phyloP scores from a whole-genome alignment of 1,284 basidiomycete species.

The Trametes sp. region DNA sequence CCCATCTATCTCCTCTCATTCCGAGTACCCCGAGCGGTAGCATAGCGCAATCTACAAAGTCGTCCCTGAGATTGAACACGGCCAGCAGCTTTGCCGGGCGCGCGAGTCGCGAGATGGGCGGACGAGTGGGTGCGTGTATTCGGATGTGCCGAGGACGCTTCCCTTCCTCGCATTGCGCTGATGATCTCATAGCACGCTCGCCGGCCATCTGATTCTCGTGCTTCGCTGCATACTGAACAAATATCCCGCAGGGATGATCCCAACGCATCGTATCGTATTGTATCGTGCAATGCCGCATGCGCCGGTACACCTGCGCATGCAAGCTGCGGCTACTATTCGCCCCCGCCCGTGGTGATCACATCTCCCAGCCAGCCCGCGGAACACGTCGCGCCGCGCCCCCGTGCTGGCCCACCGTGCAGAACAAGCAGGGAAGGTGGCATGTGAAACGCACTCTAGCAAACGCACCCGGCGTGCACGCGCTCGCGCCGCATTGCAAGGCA shows the following conservation, averaged over 20 bases:
- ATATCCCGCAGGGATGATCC: no score
- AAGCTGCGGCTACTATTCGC: background rate
- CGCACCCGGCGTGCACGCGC: background rate
- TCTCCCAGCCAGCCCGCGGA: background rate
- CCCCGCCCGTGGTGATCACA: conserved; percentile 10
- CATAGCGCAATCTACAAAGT: no score
- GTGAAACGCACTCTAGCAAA: background rate
- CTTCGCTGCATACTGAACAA: conserved; percentile 1
- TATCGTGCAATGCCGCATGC: no score
- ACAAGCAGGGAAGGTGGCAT: background rate
- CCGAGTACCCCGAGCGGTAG: no score
- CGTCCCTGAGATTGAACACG: no score
- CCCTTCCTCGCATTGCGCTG: background rate
- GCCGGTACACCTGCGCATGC: no score
- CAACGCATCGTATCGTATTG: background rate
- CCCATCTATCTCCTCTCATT: no score
- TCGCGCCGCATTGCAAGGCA: background rate
- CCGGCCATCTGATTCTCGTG: background rate
- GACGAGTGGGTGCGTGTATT: background rate
- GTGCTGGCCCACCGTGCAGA: no score
- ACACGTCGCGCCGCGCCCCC: background rate
- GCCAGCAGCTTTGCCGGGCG: no score
- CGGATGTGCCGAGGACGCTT: background rate
- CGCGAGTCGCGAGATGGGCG: no score
- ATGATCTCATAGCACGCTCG: background rate